Percentiles rank a stretch among this genome's conserved stretches.
phyloP scores from a whole-genome alignment of 1,139 yeast genomes.

The Hansenula lynferdii region DNA sequence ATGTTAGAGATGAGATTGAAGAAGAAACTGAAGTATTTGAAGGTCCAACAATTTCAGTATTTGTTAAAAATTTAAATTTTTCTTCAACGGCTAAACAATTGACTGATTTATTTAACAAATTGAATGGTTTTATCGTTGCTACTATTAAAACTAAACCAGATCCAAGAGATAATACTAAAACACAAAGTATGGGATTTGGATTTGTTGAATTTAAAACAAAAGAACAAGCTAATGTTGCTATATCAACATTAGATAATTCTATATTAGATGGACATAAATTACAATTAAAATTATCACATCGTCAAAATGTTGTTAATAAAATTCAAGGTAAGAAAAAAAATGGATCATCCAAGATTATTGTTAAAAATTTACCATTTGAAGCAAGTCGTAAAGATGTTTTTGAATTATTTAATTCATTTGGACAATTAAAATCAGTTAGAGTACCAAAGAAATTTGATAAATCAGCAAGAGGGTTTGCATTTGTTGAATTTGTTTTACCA shows the following conservation, averaged over 20 bases:
- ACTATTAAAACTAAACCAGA: slow-evolving; percentile 88
- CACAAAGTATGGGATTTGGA: slow-evolving; percentile 94
- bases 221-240: slow-evolving; percentile 76
- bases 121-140: slow-evolving; percentile 79
- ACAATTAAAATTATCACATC: slow-evolving; percentile 82
- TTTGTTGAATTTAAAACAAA: slow-evolving; percentile 83
- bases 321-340: slow-evolving; percentile 22
- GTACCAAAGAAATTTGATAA: slow-evolving; percentile 96
- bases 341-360: slow-evolving; percentile 71
- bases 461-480: slow-evolving; percentile 96
- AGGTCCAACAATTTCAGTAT: slow-evolving; percentile 80
- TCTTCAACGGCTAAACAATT: slow-evolving; percentile 61
- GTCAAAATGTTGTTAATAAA: slow-evolving; percentile 41
- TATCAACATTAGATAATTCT: slow-evolving; percentile 68
- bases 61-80: slow-evolving; percentile 90
- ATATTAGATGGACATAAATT: slow-evolving; percentile 86
- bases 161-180: slow-evolving; percentile 60
- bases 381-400: slow-evolving; percentile 89
- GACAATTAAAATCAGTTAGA: slow-evolving; percentile 89
- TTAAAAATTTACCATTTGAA: slow-evolving; percentile 96
- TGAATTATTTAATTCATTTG: slow-evolving; percentile 89
- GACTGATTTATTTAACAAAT: slow-evolving; percentile 55
- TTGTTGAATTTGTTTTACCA: slow-evolving; percentile 82
- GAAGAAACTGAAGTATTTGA: slow-evolving; percentile 38
- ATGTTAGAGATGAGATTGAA: slow-evolving; percentile 40